Base-by-base conservation (phyloP, 2,329 filamentous ascomycete species). In the Talaromyces funiculosus region DNA sequence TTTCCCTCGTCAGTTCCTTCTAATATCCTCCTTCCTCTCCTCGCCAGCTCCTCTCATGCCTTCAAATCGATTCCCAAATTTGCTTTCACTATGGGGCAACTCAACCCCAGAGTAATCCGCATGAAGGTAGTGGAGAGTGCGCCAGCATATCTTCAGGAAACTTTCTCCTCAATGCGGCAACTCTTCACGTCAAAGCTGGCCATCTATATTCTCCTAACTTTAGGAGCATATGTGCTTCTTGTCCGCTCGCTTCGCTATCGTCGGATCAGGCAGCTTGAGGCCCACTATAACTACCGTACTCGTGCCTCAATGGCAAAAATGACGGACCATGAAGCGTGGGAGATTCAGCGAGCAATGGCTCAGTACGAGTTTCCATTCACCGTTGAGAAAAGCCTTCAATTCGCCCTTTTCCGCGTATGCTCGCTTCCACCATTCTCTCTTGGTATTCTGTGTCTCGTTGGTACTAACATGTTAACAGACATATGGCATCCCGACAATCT, bases 401-500 rank as follows among this genome's bases (percentile, higher is more conserved):
- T 86, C 68, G 83, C 84, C 1, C 74, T 87, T 5, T 85, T 86
- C 68, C 81, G 80, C 72, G 81, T 81, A 61, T 37, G 71, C 45
- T 9, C 18, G 12, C 16, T 18, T 20, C 20, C 47, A 3, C 20
- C 5, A 33, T 10, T 12, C 31, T 3, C 4, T 12, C 9, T 33
- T 12, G 12, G n/a, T n/a, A 33, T 1, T 33, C 12, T 12, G 12
- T 33, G 8, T 12, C 12, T 33, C 3, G 9, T 56, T 33, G 16
- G 16, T 9, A 55, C 60, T 62, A 45, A 62, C 42, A 4, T 31
- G 29, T n/a, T 14, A 14, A 16, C 40, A 82, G 75, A 83, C 82
- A 1, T 84, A 84, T 64, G 82, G 81, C 7, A 82, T 85, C 59
- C 82, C 83, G 0, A 75, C 77, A 18, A 84, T 85, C 57, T 83